Evolutionary conservation across 108 stramenopile genomes (phyloP), one percentile per base, ranked within the genome.

Genomic region (Nannochloropsis salina): DNA sequence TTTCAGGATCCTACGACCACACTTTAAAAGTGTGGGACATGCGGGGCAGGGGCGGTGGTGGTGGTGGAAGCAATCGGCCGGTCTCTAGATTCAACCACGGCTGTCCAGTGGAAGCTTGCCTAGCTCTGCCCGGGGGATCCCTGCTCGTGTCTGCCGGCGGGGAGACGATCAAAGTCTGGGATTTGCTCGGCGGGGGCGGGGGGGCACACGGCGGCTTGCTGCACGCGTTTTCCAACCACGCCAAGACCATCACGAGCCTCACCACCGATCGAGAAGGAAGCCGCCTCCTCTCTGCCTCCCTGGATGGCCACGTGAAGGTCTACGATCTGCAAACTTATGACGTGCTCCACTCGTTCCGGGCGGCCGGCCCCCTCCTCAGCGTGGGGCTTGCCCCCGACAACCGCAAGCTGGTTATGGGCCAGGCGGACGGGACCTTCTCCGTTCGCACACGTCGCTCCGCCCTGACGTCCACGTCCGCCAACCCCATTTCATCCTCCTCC

Each of bases 241-340:
- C 87, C 83, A 89, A 89, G 81, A 89, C 88, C 42, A 80, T 90
- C 41, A 90, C 88, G 9, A 51, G 83, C 44, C 85, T 90, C 21
- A 44, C 80, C 21, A 42, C 89, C n/a, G 89, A 90, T 21, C 86
- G 82, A 11, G 42, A 45, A 12, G 81, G 81, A 31, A 40, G 83
- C 5, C 88, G 89, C 31, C 87, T 90, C 42, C 89, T 90, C 22
- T 85, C 90, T 2, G 83, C 86, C 12, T 89, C 88, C 6, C 86
- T 90, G 47, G 90, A 90, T 51, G 87, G 90, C 9, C 90, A 89
- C 84, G 90, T 90, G 51, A 90, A 90, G 83, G 84, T 90, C 10
- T 90, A 89, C 86, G 84, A 86, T 80, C 51, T 90, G 6, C 43
- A 44, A 44, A 89, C 86, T 42, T 84, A 86, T 44, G 74, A 90